Percentiles rank a stretch among this genome's conserved stretches.
Evolutionary conservation across 2,329 filamentous ascomycete species (phyloP).

Genomic region (Ascochyta lentis): DNA sequence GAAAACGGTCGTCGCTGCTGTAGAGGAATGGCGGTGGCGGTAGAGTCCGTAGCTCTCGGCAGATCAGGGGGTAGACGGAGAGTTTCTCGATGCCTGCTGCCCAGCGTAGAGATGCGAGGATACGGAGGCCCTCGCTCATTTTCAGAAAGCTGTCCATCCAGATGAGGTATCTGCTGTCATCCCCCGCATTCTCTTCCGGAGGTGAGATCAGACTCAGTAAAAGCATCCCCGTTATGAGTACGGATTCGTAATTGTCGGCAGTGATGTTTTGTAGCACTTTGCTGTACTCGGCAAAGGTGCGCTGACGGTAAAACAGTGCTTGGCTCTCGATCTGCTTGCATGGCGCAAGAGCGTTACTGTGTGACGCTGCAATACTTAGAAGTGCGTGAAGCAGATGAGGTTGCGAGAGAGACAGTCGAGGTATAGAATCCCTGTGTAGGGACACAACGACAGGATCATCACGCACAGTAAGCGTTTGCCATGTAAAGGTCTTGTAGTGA

Average conservation of each 20-base stretch:
- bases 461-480: slow-evolving; percentile 31
- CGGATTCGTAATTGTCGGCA: slow-evolving; percentile 39
- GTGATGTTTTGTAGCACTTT: slow-evolving; percentile 39
- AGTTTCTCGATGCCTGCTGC: slow-evolving; percentile 42
- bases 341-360: slow-evolving; percentile 24
- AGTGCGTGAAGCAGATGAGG: slow-evolving; percentile 36
- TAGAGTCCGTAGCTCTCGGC: slow-evolving; percentile 35
- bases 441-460: slow-evolving; percentile 22
- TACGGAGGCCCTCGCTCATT: slow-evolving; percentile 41
- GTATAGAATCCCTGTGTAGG: slow-evolving; percentile 34
- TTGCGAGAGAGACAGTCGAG: slow-evolving; percentile 28
- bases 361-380: slow-evolving; percentile 36
- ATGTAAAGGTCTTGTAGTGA: slow-evolving; percentile 35
- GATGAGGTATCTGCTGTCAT: slow-evolving; percentile 23
- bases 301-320: slow-evolving; percentile 36
- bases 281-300: slow-evolving; percentile 35
- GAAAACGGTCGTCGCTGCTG: slow-evolving; percentile 11
- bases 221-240: slow-evolving; percentile 36
- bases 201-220: slow-evolving; percentile 31
- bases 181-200: slow-evolving; percentile 13
- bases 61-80: slow-evolving; percentile 36
- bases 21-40: slow-evolving; percentile 36
- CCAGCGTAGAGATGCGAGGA: slow-evolving; percentile 41
- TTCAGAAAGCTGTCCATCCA: slow-evolving; percentile 36
- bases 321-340: slow-evolving; percentile 20